These are phyloP conservation scores for Daldinia bambusicola DNA, from an alignment of 495 filamentous ascomycete genomes.

Conservation along the genomic window DNA sequence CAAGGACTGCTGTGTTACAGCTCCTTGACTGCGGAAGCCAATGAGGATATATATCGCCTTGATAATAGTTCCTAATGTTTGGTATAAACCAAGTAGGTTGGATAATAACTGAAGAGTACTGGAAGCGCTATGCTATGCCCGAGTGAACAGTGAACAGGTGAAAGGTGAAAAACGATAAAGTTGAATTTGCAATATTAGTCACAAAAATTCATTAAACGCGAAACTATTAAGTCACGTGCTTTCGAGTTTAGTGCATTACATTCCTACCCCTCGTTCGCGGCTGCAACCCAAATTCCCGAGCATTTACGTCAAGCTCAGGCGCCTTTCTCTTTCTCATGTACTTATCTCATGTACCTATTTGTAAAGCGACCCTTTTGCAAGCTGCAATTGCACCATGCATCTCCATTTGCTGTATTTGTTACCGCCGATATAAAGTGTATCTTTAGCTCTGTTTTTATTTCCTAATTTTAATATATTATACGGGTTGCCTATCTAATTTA, in stretches of 20 bases:
- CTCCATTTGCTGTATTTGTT: slow-evolving; percentile 3
- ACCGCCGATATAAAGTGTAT: slow-evolving; percentile 6
- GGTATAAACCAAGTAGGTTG: background rate
- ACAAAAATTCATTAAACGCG: slow-evolving; percentile 25
- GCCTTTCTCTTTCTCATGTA: no score
- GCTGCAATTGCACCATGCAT: background rate
- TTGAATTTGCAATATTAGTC: no score
- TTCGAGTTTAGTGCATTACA: slow-evolving; percentile 38
- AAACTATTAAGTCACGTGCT: slow-evolving; percentile 42
- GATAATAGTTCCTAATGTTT: background rate
- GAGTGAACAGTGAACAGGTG: no score
- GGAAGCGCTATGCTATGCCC: no score
- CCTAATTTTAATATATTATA: background rate
- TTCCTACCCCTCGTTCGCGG: slow-evolving; percentile 31
- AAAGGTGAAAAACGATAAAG: no score
- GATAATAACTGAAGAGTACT: background rate
- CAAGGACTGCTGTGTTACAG: background rate
- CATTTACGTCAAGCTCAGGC: slow-evolving; percentile 7
- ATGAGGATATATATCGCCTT: background rate
- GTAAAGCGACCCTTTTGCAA: background rate
- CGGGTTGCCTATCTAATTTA: background rate
- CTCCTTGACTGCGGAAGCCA: background rate
- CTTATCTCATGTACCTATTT: no score
- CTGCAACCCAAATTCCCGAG: slow-evolving; percentile 1
- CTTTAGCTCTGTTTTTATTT: background rate